A percentile compares a stretch with the other conserved stretches of the same genome.
Conservation (phyloP, 1,139 yeast genomes). For the Yamadazyma sp. region DNA sequence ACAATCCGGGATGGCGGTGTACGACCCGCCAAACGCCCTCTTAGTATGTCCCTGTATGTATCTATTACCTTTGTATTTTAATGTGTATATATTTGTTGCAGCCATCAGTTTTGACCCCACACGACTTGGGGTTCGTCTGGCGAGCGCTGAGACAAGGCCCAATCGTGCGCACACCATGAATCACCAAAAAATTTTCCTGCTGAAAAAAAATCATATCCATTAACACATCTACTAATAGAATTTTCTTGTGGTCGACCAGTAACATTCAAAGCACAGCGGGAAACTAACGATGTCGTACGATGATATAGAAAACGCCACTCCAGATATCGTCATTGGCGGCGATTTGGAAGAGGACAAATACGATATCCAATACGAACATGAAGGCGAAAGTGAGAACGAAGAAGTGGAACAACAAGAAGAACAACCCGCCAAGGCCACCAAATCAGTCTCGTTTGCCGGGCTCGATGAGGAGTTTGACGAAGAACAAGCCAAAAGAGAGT, state of each 20-base stretch:
- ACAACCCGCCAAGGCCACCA: conserved; percentile 49
- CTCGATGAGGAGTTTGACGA: conserved; percentile 64
- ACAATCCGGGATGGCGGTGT: too few relatives aligned
- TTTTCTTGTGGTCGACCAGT: too few relatives aligned
- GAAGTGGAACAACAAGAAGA: conserved; percentile 48
- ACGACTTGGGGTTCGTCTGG: not conserved
- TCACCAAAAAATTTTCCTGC: conserved; percentile 12
- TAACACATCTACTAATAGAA: not conserved
- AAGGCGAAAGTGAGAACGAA: conserved; percentile 50
- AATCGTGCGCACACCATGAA: conserved; percentile 1
- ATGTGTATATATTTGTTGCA: conserved; percentile 1
- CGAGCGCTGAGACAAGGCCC: not conserved
- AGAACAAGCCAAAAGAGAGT: conserved; percentile 71
- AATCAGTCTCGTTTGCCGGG: conserved; percentile 83
- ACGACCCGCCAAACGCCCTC: too few relatives aligned
- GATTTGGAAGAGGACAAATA: conserved; percentile 42
- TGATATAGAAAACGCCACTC: conserved; percentile 83
- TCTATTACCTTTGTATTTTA: not conserved
- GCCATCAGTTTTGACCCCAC: not conserved
- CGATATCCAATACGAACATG: conserved; percentile 43
- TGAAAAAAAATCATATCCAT: conserved; percentile 5
- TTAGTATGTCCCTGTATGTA: not conserved
- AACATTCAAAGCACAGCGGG: too few relatives aligned
- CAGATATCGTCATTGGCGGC: conserved; percentile 84
- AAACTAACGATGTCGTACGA: conserved; percentile 44